Evolutionary conservation across 2,329 filamentous ascomycete species (phyloP), one percentile per base, ranked within the genome.

Genomic region (Pochonia chlamydosporia): DNA sequence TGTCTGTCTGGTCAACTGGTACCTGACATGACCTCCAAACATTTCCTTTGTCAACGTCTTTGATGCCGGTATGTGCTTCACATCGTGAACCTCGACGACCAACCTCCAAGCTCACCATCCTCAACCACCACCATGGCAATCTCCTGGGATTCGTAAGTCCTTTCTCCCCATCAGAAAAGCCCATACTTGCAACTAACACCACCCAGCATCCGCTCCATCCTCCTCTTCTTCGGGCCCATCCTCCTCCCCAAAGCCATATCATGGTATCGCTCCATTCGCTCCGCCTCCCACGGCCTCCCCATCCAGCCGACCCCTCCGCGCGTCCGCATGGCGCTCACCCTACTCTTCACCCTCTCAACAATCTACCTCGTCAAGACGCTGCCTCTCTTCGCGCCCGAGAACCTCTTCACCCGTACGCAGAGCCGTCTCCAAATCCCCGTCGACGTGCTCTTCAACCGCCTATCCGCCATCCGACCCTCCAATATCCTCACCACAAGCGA

Each of bases 351-450:
- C 56, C 58, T 74, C 39, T 58, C 70, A 55, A 52, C 67, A 16
- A 56, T 68, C 4, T 57, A 80, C 55, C 60, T 82, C 49, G 58
- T 83, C 49, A 76, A 81, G 49, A 83, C 85, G 14, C 69, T 92
- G 0, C 84, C 89, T 1, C 54, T 69, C 49, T 83, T 89, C 59
- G 72, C 79, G 5, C 85, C 87, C 4, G 82, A 89, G 62, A 96
- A 96, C 68, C 72, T 97, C 64, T 96, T 97, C 74, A 61, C 66
- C 25, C 66, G 73, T 16, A 96, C 92, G 1, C 75, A 82, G 48
- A 93, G 89, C 43, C 87, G 91, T 28, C 81, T 97, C 16, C 87
- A 90, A 59, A 92, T 87, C 36, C 84, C 89, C n/a, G 84, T 81
- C 36, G 87, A 92, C 60, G 84, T 95, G 28, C 76, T 97, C 51